Percentiles rank a stretch among this genome's conserved stretches.
These are phyloP conservation scores for Hortiboletus campestris DNA, from an alignment of 768 basidiomycete genomes.

Conservation along the genomic window DNA sequence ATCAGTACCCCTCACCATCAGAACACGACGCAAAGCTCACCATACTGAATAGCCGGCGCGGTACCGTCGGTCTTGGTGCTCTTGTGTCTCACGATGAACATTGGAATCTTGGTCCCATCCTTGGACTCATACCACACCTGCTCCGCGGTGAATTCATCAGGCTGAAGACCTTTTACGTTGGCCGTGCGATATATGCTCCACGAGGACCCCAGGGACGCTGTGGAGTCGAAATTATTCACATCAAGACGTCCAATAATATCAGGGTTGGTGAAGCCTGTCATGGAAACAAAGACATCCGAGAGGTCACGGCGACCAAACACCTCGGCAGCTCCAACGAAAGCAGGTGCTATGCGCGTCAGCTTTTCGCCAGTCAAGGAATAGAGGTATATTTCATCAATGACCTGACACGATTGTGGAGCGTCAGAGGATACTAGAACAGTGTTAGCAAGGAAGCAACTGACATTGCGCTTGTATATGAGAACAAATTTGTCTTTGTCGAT, in stretches of 20 bases:
- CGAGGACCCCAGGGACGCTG: constrained; percentile 40
- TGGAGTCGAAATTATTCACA: constrained; percentile 36
- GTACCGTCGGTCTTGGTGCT: constrained; percentile 68
- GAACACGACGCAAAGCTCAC: constrained; percentile 32
- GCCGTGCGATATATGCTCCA: constrained; percentile 62
- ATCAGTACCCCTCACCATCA: background rate
- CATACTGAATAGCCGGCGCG: constrained; percentile 76
- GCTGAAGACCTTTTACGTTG: constrained; percentile 55
- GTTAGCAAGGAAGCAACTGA: constrained; percentile 32
- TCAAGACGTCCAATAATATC: constrained; percentile 64
- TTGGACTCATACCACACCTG: constrained; percentile 82
- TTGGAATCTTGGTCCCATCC: constrained; percentile 78
- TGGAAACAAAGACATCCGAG: constrained; percentile 59
- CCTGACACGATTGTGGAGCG: constrained; percentile 33
- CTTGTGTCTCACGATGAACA: constrained; percentile 82
- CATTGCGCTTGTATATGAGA: constrained; percentile 70
- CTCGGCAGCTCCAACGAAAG: constrained; percentile 65
- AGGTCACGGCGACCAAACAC: constrained; percentile 52
- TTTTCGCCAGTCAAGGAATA: constrained; percentile 55
- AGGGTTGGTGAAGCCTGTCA: constrained; percentile 72
- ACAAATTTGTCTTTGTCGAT: constrained; percentile 58
- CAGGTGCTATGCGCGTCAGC: constrained; percentile 54
- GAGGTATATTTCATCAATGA: constrained; percentile 78
- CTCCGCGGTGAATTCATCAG: constrained; percentile 65
- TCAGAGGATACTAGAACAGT: constrained; percentile 1